A percentile compares a stretch with the other conserved stretches of the same genome.
Conservation (phyloP, 176 grass and related monocot species). For the Bolboschoenus planiculmis region DNA sequence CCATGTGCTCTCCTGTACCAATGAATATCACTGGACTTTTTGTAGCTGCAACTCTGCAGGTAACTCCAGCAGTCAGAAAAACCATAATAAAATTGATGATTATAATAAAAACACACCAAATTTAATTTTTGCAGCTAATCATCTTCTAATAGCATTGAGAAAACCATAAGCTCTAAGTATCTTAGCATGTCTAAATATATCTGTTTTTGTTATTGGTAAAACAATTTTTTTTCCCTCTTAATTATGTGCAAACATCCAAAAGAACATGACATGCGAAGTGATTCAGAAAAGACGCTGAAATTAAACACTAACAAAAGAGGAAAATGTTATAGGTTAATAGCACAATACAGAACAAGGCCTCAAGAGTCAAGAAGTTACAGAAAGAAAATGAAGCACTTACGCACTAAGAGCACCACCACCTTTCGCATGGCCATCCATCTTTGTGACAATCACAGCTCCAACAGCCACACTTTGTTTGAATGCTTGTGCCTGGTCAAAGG, state of each 20-base stretch:
- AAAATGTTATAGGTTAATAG: not conserved
- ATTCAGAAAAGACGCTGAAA: not conserved
- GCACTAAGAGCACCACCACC: constrained; percentile 91
- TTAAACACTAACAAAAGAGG: not conserved
- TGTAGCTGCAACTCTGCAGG: constrained; percentile 74
- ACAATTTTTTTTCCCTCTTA: not conserved
- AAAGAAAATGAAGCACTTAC: constrained; percentile 53
- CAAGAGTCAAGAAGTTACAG: not conserved
- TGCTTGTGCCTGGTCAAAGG: constrained; percentile 98
- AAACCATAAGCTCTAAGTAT: constrained; percentile 3
- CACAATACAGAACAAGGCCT: not conserved
- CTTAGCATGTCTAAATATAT: not conserved
- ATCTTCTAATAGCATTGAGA: not conserved
- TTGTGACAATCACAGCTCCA: constrained; percentile 97
- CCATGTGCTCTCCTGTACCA: constrained; percentile 90
- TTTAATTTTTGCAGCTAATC: not conserved
- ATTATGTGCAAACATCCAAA: not conserved
- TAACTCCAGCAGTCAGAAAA: not conserved
- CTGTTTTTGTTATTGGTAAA: not conserved
- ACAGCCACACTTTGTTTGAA: constrained; percentile 93
- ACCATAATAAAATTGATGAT: not conserved
- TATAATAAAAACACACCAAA: not conserved
- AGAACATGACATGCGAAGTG: not conserved
- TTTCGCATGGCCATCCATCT: constrained; percentile 96
- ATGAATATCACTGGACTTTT: constrained; percentile 98